Evolutionary conservation across 768 basidiomycete species (phyloP), one percentile per base, ranked within the genome.

Genomic region (Paxillus involutus): DNA sequence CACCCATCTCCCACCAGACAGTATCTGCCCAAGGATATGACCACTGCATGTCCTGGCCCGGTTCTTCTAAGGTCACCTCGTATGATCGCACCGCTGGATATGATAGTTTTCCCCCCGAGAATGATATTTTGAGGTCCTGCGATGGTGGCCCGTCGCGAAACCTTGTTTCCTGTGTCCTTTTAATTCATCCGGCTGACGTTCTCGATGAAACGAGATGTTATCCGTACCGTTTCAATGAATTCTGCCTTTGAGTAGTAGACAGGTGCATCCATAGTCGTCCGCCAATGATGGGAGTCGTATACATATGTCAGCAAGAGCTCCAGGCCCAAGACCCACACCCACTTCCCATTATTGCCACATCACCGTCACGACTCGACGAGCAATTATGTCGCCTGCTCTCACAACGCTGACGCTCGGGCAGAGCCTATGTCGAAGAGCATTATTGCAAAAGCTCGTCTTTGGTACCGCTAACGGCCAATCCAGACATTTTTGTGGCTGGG

Each of bases 71-170:
- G 77, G 67, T 99, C 97, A 2, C 97, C 97, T 45, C 97, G 87
- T 47, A 99, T 88, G 51, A 98, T 92, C 9, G 91, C 91, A 17
- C 85, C 83, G 55, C 83, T 88, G 1, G 94, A 89, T 55, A 99
- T 95, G 69, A 98, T 93, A 2, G 94, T 94, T 75, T 98, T 97
- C 44, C 96, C 97, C 39, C 93, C 94, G 13, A 99, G 85, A 57
- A 98, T 93, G 69, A 98, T 99, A 69, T 97, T 98, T 71, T 94
- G 89, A 11, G 94, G 90, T 1, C 96, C 96, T 52, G 88, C 85
- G 64, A 98, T 97, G 26, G 86, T 88, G 16, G 94, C 93, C 57
- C 90, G 84, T 53, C 93, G 83, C 39, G 92, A 95, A 42, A 98
- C 95, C 71, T 96, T 96, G 77, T 98, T 96, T 43, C 92, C 93